phyloP scores from a whole-genome alignment of 371 early-diverging fungal genomes.

The Mortierella sp. region DNA sequence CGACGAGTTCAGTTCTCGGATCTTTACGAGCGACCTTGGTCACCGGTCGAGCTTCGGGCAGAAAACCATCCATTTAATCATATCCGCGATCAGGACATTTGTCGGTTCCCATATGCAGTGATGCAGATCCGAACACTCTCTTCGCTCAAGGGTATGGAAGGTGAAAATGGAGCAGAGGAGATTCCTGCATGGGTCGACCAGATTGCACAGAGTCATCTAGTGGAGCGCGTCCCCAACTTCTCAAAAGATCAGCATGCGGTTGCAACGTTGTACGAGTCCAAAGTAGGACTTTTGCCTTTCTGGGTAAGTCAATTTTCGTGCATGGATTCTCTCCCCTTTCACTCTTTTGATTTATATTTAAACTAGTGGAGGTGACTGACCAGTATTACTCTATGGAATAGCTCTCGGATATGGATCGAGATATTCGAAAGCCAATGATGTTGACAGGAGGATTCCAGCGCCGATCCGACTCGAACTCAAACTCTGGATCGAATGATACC shows the following conservation, averaged over 20 bases:
- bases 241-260: conserved; percentile 98
- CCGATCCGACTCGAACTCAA: conserved; percentile 36
- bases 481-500: conserved; percentile 40
- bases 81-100: conserved; percentile 79
- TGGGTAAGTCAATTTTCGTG: conserved; percentile 75
- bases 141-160: conserved; percentile 64
- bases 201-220: conserved; percentile 86
- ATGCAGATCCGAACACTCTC: conserved; percentile 94
- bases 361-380: background rate
- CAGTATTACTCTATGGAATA: conserved; percentile 56
- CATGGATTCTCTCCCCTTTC: background rate
- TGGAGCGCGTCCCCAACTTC: conserved; percentile 97
- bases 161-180: conserved; percentile 56
- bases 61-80: conserved; percentile 88
- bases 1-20: conserved; percentile 39
- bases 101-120: conserved; percentile 95
- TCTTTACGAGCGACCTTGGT: conserved; percentile 25
- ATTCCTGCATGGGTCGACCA: conserved; percentile 94
- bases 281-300: conserved; percentile 93
- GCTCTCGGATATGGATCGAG: conserved; percentile 65
- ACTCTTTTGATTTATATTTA: background rate
- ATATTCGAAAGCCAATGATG: conserved; percentile 63
- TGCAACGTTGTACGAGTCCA: conserved; percentile 86
- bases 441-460: conserved; percentile 31
- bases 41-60: conserved; percentile 73